A percentile compares a stretch with the other conserved stretches of the same genome.
phyloP scores from a whole-genome alignment of 306 rosid genomes.

The Neltuma alba region DNA sequence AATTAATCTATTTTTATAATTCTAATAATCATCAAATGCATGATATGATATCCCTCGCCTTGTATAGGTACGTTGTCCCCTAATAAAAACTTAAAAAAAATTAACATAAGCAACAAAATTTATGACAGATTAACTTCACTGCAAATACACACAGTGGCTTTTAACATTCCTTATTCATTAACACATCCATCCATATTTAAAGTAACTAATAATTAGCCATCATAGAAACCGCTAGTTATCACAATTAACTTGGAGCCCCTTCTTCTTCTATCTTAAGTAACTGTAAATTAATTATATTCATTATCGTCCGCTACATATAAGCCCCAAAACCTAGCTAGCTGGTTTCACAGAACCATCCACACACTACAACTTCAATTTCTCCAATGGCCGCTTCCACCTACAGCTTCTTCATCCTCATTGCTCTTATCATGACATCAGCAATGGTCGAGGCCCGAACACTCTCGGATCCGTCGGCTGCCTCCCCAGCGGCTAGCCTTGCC shows the following conservation, averaged over 20 bases:
- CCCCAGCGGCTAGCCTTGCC: neutral
- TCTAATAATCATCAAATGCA: too few relatives aligned
- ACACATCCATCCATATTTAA: neutral
- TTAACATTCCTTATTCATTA: neutral
- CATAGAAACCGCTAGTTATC: neutral
- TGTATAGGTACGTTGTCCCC: too few relatives aligned
- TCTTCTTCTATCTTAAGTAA: neutral
- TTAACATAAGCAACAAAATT: too few relatives aligned
- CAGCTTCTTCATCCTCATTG: neutral
- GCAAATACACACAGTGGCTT: neutral
- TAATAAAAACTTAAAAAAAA: too few relatives aligned
- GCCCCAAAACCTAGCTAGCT: neutral
- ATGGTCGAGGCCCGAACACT: neutral
- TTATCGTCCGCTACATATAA: neutral
- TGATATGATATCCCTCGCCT: too few relatives aligned
- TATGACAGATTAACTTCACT: too few relatives aligned
- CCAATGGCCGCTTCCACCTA: constrained; percentile 24
- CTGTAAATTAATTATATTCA: neutral
- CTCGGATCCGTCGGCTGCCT: neutral
- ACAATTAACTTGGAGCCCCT: neutral
- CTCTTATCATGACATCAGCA: neutral
- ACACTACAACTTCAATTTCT: neutral
- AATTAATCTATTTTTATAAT: too few relatives aligned
- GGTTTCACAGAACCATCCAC: neutral
- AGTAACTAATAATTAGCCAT: neutral